Percentiles rank a stretch among this genome's conserved stretches.
Conservation (phyloP, 106 monocot species). For the Dioscorea dumetorum region DNA sequence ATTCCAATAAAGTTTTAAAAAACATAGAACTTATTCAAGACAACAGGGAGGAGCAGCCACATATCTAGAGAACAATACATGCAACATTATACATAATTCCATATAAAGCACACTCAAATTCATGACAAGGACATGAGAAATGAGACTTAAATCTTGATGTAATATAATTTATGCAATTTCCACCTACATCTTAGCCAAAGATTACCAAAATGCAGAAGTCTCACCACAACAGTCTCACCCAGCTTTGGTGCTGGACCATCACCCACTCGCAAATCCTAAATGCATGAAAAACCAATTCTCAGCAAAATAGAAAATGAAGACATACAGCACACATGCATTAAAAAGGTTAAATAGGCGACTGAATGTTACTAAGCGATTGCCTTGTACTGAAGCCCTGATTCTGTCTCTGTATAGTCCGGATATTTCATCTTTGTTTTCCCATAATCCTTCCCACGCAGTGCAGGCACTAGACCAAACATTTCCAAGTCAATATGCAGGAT, state of each 20-base stretch:
- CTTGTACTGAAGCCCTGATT: slow-evolving; percentile 98
- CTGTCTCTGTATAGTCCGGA: slow-evolving; percentile 86
- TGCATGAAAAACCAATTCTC: too few species aligned
- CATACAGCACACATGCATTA: neutral
- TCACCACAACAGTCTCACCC: slow-evolving; percentile 90
- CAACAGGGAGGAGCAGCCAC: neutral
- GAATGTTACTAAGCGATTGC: too few species aligned
- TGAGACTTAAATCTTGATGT: too few species aligned
- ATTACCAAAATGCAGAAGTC: slow-evolving; percentile 7
- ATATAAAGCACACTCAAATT: too few species aligned
- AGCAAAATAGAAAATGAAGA: neutral
- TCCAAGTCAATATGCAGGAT: neutral
- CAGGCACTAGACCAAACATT: slow-evolving; percentile 63
- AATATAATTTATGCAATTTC: too few species aligned
- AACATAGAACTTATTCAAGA: neutral
- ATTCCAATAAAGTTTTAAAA: neutral
- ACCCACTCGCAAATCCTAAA: slow-evolving; percentile 84
- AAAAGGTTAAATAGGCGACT: neutral
- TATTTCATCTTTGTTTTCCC: slow-evolving; percentile 96
- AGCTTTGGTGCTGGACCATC: slow-evolving; percentile 63
- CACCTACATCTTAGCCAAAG: too few species aligned
- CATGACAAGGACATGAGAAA: too few species aligned
- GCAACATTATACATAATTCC: too few species aligned
- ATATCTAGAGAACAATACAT: too few species aligned
- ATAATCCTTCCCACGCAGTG: slow-evolving; percentile 95